phyloP scores from a whole-genome alignment of 2,329 filamentous ascomycete genomes.

The Aaosphaeria pasadenensis region DNA sequence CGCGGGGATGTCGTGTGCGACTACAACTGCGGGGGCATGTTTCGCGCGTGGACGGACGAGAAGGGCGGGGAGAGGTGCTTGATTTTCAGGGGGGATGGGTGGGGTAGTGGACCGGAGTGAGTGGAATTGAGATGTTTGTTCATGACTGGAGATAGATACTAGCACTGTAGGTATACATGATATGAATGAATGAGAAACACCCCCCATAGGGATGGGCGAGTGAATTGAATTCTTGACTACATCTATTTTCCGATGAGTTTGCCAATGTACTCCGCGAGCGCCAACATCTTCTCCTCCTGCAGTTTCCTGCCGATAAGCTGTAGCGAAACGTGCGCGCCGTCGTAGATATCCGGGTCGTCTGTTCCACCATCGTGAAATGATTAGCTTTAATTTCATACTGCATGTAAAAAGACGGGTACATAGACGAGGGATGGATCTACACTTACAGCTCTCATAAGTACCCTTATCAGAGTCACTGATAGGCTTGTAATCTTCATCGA shows the following conservation, averaged over 20 bases:
- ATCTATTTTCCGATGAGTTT: slow-evolving; percentile 15
- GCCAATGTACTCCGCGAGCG: slow-evolving; percentile 31
- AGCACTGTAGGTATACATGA: no score
- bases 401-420: no score
- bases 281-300: slow-evolving; percentile 40
- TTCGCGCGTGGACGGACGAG: slow-evolving; percentile 71
- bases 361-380: not conserved
- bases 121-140: not conserved
- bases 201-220: no score
- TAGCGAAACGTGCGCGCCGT: slow-evolving; percentile 35
- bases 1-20: slow-evolving; percentile 65
- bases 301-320: slow-evolving; percentile 36
- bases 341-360: slow-evolving; percentile 40
- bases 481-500: slow-evolving; percentile 20
- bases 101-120: slow-evolving; percentile 16
- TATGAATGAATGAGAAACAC: no score
- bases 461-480: slow-evolving; percentile 24
- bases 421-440: not conserved
- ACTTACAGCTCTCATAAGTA: slow-evolving; percentile 27
- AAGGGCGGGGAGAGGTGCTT: slow-evolving; percentile 56
- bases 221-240: no score
- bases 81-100: slow-evolving; percentile 52
- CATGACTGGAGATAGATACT: no score
- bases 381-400: no score
- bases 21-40: slow-evolving; percentile 87